phyloP scores from a whole-genome alignment of 306 rosid species.

The Quercus parvula region DNA sequence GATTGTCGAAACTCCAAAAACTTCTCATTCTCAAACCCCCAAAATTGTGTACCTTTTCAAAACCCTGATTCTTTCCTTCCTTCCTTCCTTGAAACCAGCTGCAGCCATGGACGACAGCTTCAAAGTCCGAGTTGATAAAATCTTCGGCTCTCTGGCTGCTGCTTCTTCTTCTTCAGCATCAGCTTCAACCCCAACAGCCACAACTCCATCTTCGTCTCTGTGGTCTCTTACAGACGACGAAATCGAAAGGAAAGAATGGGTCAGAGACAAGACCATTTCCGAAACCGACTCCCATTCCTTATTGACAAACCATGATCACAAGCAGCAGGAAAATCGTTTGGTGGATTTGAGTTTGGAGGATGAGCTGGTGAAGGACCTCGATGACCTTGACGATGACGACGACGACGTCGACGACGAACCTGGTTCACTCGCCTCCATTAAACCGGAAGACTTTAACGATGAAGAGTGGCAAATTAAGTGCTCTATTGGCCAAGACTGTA shows the following conservation, averaged over 20 bases:
- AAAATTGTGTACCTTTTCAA: not conserved
- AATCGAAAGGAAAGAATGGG: conserved; percentile 46
- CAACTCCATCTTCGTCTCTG: conserved; percentile 27
- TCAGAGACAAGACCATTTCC: conserved; percentile 33
- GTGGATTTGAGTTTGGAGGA: conserved; percentile 8
- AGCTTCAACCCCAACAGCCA: not conserved
- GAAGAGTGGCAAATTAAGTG: conserved; percentile 82
- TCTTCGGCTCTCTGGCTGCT: conserved; percentile 38
- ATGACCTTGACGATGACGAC: conserved; percentile 41
- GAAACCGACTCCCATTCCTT: conserved; percentile 28
- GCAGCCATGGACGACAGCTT: conserved; percentile 57
- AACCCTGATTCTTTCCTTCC: not conserved
- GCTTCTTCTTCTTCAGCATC: conserved; percentile 14
- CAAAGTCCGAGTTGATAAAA: conserved; percentile 49
- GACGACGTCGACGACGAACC: conserved; percentile 27
- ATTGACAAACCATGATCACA: not conserved
- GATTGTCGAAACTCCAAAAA: too few species aligned
- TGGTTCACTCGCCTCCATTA: conserved; percentile 18
- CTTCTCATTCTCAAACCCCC: too few species aligned
- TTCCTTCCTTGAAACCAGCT: not conserved
- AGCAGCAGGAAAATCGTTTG: not conserved
- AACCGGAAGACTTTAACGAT: conserved; percentile 68
- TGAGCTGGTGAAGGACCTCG: conserved; percentile 45
- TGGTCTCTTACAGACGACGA: conserved; percentile 88
- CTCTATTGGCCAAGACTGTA: conserved; percentile 74